Conservation (phyloP, 305 asterid species). For the Solanum hybrid region DNA sequence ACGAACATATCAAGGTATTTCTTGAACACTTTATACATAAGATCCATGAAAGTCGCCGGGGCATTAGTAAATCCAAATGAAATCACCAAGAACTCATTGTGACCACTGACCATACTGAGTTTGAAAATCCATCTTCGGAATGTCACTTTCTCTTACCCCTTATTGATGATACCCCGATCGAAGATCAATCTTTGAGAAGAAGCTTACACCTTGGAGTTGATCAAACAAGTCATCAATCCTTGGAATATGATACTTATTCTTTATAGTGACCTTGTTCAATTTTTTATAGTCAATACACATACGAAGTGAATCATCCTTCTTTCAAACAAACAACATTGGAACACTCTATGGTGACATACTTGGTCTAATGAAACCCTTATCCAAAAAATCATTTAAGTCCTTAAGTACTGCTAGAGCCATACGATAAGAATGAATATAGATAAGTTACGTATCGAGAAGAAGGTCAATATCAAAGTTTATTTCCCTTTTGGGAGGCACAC, state of each 20-base stretch:
- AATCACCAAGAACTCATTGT: background rate
- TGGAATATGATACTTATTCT: background rate
- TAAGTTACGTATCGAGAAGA: too few species aligned
- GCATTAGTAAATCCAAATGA: background rate
- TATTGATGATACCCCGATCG: background rate
- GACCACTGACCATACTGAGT: background rate
- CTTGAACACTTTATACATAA: background rate
- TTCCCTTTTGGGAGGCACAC: too few species aligned
- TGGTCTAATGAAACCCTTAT: too few species aligned
- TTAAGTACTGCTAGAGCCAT: too few species aligned
- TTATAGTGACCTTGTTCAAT: too few species aligned
- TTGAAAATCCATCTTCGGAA: background rate
- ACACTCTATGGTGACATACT: too few species aligned
- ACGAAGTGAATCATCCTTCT: too few species aligned
- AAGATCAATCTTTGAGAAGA: background rate
- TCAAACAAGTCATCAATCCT: background rate
- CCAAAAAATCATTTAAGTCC: too few species aligned
- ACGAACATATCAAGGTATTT: background rate
- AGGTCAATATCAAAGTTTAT: too few species aligned
- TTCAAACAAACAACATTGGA: too few species aligned
- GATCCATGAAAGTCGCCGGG: background rate
- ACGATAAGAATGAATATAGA: too few species aligned
- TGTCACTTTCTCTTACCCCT: background rate
- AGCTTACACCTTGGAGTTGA: background rate
- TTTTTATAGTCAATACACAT: too few species aligned